phyloP scores from a whole-genome alignment of 1,139 yeast genomes.

The Protomyces lactucae-debilis region DNA sequence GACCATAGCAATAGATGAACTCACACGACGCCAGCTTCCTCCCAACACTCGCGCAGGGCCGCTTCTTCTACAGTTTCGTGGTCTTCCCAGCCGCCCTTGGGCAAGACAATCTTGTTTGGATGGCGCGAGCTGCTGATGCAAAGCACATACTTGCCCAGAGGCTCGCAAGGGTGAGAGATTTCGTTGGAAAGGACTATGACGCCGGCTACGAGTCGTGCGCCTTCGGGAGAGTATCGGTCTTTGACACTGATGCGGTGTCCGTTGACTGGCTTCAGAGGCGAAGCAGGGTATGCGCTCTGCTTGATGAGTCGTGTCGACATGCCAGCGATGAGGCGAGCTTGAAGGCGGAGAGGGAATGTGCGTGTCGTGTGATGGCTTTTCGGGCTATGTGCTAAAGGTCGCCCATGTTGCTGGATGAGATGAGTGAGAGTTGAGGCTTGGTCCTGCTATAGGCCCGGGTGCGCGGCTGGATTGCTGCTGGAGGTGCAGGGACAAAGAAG shows the following conservation, averaged over 20 bases:
- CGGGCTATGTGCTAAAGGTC: not conserved
- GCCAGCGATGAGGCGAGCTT: not conserved
- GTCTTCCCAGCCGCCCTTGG: slow-evolving; percentile 90
- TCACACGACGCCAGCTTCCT: slow-evolving; percentile 76
- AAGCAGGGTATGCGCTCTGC: slow-evolving; percentile 2
- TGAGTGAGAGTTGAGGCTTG: no score
- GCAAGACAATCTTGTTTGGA: slow-evolving; percentile 62
- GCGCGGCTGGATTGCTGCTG: no score
- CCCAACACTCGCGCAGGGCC: slow-evolving; percentile 93
- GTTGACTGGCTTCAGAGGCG: slow-evolving; percentile 6
- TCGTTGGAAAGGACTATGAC: slow-evolving; percentile 64
- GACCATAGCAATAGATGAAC: slow-evolving; percentile 33
- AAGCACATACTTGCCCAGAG: slow-evolving; percentile 45
- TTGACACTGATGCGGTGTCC: slow-evolving; percentile 16
- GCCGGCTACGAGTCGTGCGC: slow-evolving; percentile 88
- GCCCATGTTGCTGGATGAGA: not conserved
- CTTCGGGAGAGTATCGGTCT: slow-evolving; percentile 38
- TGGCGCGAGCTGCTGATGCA: slow-evolving; percentile 70
- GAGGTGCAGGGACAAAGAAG: no score
- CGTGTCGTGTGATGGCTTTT: no score
- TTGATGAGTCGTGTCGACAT: not conserved
- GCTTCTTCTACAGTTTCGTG: slow-evolving; percentile 64
- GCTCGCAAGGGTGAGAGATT: slow-evolving; percentile 42
- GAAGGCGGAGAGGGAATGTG: no score
- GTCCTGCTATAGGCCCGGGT: no score